phyloP scores from a whole-genome alignment of 495 filamentous ascomycete genomes.

The Jackrogersella minutella region DNA sequence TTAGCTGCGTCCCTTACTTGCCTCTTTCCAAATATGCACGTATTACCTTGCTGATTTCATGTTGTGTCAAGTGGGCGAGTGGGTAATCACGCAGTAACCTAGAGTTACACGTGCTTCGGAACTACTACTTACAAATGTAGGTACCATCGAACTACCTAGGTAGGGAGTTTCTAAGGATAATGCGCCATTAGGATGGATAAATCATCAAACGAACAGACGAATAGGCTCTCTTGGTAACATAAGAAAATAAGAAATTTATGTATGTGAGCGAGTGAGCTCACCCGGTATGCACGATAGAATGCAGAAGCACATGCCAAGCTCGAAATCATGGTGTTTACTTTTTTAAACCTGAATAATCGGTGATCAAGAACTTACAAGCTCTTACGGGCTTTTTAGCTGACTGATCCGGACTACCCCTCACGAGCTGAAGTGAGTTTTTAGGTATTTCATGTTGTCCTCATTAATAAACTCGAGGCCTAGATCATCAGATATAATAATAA shows the following conservation, averaged over 20 bases:
- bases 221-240: constrained; percentile 13
- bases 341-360: constrained; percentile 17
- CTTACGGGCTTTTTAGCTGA: constrained; percentile 5
- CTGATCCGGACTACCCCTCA: constrained; percentile 9
- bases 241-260: constrained; percentile 15
- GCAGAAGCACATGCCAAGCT: neutral
- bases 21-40: neutral
- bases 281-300: neutral
- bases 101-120: constrained; percentile 28
- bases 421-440: neutral
- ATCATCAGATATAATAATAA: neutral
- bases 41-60: constrained; percentile 9
- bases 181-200: constrained; percentile 25
- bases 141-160: neutral
- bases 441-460: neutral
- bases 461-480: neutral
- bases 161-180: neutral
- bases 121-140: neutral
- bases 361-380: constrained; percentile 12
- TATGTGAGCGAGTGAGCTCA: neutral
- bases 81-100: constrained; percentile 16
- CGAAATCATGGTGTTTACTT: constrained; percentile 9
- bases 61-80: too few relatives aligned
- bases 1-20: constrained; percentile 5
- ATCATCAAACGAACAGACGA: constrained; percentile 15